phyloP scores from a whole-genome alignment of 2,329 filamentous ascomycete genomes.

The Neurospora sp. region DNA sequence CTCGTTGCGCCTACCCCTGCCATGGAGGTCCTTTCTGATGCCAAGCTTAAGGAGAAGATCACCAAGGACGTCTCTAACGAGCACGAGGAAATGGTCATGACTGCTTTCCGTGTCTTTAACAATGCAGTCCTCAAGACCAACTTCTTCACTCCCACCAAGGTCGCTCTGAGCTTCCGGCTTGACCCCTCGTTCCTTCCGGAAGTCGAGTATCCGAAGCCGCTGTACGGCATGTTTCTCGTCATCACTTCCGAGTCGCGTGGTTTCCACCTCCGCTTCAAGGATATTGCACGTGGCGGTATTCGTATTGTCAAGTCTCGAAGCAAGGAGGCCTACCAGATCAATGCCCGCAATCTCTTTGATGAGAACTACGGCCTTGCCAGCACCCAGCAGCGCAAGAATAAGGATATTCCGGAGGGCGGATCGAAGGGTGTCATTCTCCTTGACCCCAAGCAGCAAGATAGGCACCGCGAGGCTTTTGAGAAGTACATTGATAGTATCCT shows the following conservation, averaged over 20 bases:
- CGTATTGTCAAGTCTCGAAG: constrained; percentile 97
- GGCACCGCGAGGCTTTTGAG: constrained; percentile 85
- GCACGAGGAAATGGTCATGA: constrained; percentile 97
- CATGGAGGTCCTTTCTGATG: constrained; percentile 64
- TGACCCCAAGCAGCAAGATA: constrained; percentile 89
- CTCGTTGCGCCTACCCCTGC: constrained; percentile 45
- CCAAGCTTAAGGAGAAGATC: constrained; percentile 65
- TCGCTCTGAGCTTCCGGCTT: constrained; percentile 91
- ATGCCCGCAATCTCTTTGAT: constrained; percentile 90
- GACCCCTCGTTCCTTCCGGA: constrained; percentile 81
- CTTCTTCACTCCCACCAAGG: constrained; percentile 94
- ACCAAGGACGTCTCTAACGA: constrained; percentile 77
- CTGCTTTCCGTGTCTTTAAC: constrained; percentile 93
- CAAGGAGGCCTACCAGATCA: constrained; percentile 92
- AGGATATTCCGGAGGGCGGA: constrained; percentile 96
- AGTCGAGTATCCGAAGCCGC: constrained; percentile 82
- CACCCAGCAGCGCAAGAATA: constrained; percentile 99
- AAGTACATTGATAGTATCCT: constrained; percentile 99
- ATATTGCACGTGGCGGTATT: constrained; percentile 93
- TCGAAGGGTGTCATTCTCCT: constrained; percentile 96
- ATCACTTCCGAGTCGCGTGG: constrained; percentile 95
- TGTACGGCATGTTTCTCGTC: constrained; percentile 98
- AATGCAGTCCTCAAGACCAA: constrained; percentile 91
- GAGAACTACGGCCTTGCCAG: constrained; percentile 98
- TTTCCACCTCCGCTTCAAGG: constrained; percentile 94